Conservation (phyloP, 2,329 filamentous ascomycete species). For the Teratosphaeria destructans region DNA sequence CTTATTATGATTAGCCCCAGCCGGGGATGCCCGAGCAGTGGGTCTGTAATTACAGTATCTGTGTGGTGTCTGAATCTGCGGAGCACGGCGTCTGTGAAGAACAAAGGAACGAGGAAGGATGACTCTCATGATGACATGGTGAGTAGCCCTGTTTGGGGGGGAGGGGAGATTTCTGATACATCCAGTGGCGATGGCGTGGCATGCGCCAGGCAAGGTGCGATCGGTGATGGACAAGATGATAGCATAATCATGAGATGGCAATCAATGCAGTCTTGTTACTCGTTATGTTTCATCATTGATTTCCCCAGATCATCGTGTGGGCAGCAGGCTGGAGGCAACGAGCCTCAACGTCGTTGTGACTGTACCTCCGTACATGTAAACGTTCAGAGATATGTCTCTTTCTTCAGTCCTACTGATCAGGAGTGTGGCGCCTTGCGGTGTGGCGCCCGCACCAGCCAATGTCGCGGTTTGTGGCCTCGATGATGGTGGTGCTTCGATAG, state of each 20-base stretch:
- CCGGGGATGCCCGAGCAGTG: too few species aligned
- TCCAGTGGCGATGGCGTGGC: not conserved
- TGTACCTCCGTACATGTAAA: not conserved
- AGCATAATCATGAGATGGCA: not conserved
- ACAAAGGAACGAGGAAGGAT: too few species aligned
- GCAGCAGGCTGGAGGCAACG: not conserved
- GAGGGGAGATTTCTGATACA: not conserved
- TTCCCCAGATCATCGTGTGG: not conserved
- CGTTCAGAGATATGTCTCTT: not conserved
- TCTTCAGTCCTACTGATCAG: not conserved
- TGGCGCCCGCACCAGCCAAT: not conserved
- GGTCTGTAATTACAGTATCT: too few species aligned
- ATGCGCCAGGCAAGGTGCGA: not conserved
- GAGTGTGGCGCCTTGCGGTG: not conserved
- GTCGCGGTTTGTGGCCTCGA: not conserved
- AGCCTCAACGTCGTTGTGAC: not conserved
- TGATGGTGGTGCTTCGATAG: not conserved
- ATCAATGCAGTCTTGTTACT: not conserved
- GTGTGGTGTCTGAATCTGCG: too few species aligned
- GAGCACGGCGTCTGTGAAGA: too few species aligned
- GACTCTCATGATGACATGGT: too few species aligned
- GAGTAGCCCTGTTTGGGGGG: too few species aligned
- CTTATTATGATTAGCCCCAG: not conserved
- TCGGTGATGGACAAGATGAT: not conserved
- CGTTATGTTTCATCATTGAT: not conserved